Conservation (phyloP, 2,329 filamentous ascomycete genomes). For the Pyricularia grisea region DNA sequence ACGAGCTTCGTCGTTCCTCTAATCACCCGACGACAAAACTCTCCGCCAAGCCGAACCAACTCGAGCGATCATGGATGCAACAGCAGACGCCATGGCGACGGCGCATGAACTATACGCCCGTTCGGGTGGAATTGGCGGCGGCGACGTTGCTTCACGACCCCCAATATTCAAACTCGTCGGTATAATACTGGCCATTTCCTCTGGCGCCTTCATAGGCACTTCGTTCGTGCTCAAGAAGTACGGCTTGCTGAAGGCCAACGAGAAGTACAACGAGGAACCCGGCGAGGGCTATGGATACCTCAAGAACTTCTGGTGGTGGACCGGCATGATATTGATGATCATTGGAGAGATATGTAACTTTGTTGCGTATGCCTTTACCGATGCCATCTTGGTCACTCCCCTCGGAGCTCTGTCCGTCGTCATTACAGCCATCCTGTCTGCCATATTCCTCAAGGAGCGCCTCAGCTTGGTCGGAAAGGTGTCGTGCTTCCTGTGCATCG, state of each 20-base stretch:
- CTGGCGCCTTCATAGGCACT: constrained; percentile 84
- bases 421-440: constrained; percentile 80
- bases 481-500: constrained; percentile 88
- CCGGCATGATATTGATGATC: constrained; percentile 94
- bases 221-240: constrained; percentile 96
- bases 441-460: constrained; percentile 91
- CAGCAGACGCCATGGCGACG: constrained; percentile 16
- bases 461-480: constrained; percentile 94
- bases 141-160: constrained; percentile 26
- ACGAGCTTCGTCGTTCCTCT: neutral
- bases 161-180: constrained; percentile 74
- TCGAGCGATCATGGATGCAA: constrained; percentile 8
- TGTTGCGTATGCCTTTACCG: constrained; percentile 91
- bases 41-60: neutral
- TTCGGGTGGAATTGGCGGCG: constrained; percentile 22
- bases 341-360: constrained; percentile 95
- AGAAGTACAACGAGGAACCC: constrained; percentile 91
- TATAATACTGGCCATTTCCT: constrained; percentile 74
- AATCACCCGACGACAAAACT: neutral
- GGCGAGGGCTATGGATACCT: constrained; percentile 96
- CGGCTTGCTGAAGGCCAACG: constrained; percentile 82
- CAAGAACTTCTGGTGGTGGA: constrained; percentile 93
- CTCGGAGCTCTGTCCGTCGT: constrained; percentile 88
- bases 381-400: constrained; percentile 90
- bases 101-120: constrained; percentile 33